phyloP scores from a whole-genome alignment of 768 basidiomycete species.

The Trametes elegans region DNA sequence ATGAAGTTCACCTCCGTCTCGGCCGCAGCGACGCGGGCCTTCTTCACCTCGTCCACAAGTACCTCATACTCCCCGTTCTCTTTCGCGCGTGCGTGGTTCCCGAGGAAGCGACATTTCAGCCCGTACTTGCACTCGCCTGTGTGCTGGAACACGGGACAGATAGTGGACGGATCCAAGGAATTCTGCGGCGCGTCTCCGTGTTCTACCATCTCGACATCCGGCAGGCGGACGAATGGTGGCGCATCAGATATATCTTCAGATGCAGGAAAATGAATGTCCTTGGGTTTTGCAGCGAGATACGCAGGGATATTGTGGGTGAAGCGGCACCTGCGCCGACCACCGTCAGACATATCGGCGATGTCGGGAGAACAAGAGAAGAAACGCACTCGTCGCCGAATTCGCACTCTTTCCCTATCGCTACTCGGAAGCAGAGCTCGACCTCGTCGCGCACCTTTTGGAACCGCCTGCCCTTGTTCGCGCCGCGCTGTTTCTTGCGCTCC shows the following conservation, averaged over 20 bases:
- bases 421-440: constrained; percentile 76
- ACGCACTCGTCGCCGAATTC: constrained; percentile 67
- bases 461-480: constrained; percentile 80
- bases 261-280: constrained; percentile 62
- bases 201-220: constrained; percentile 27
- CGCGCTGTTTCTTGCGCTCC: constrained; percentile 70
- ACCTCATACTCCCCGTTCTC: constrained; percentile 45
- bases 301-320: constrained; percentile 73
- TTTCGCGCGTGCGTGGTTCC: constrained; percentile 61
- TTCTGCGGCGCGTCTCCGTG: constrained; percentile 27
- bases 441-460: constrained; percentile 80
- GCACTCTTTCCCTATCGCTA: constrained; percentile 70
- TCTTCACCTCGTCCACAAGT: constrained; percentile 57
- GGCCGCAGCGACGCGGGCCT: constrained; percentile 43
- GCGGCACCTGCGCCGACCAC: constrained; percentile 54
- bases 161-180: constrained; percentile 45
- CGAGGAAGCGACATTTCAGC: constrained; percentile 89
- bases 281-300: constrained; percentile 76
- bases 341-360: neutral
- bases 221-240: constrained; percentile 49
- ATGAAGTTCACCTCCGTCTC: constrained; percentile 71
- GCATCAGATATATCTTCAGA: constrained; percentile 39
- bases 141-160: constrained; percentile 67
- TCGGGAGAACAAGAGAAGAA: neutral
- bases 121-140: constrained; percentile 80